phyloP scores from a whole-genome alignment of 768 basidiomycete genomes.

The Suillus subaureus region DNA sequence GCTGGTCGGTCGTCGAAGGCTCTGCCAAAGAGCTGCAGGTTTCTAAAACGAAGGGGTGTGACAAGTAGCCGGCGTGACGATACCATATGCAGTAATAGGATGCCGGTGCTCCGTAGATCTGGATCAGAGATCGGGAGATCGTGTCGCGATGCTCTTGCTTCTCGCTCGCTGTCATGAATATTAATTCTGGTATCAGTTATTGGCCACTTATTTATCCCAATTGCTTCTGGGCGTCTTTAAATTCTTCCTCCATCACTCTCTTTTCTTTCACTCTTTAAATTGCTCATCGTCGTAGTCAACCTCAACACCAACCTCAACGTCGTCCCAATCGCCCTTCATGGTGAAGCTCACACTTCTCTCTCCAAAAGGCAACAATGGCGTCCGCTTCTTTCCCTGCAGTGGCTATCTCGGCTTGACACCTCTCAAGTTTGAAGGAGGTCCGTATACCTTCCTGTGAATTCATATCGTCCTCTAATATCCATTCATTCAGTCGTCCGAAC shows the following conservation, averaged over 20 bases:
- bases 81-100: not conserved
- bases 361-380: slow-evolving; percentile 68
- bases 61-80: slow-evolving; percentile 19
- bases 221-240: slow-evolving; percentile 29
- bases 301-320: slow-evolving; percentile 1
- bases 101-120: slow-evolving; percentile 3
- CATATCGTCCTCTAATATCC: slow-evolving; percentile 12
- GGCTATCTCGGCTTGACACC: slow-evolving; percentile 85
- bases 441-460: slow-evolving; percentile 28
- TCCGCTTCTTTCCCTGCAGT: slow-evolving; percentile 70
- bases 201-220: slow-evolving; percentile 35
- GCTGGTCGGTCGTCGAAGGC: slow-evolving; percentile 10
- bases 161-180: slow-evolving; percentile 28
- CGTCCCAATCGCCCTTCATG: slow-evolving; percentile 43
- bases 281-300: slow-evolving; percentile 10
- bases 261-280: slow-evolving; percentile 19
- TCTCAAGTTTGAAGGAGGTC: slow-evolving; percentile 76
- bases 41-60: not conserved
- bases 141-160: slow-evolving; percentile 26
- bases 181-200: slow-evolving; percentile 30
- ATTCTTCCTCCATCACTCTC: slow-evolving; percentile 20
- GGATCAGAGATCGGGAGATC: slow-evolving; percentile 10
- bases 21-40: too few species aligned
- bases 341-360: slow-evolving; percentile 70
- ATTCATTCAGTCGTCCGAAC: slow-evolving; percentile 62